A percentile compares a stretch with the other conserved stretches of the same genome.
Evolutionary conservation across 352 stramenopile species (phyloP).

Genomic region (Phytophthora megakarya): DNA sequence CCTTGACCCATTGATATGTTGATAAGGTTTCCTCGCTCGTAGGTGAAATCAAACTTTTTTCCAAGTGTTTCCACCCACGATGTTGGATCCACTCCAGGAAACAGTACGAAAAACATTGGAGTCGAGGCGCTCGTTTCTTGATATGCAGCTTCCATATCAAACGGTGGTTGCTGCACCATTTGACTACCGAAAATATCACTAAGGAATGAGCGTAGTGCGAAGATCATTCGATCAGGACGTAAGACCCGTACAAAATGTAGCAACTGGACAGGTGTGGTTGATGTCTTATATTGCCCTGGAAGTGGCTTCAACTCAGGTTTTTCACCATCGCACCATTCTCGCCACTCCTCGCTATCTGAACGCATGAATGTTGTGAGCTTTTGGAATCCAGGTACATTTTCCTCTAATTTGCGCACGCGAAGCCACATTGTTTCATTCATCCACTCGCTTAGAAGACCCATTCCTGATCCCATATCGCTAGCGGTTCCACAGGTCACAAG

Average conservation of each 20-base stretch:
- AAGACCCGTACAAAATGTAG: conserved; percentile 84
- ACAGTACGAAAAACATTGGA: conserved; percentile 93
- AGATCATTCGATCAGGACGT: conserved; percentile 83
- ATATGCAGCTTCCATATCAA: conserved; percentile 87
- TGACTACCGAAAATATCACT: conserved; percentile 54
- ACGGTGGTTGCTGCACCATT: conserved; percentile 86
- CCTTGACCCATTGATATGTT: conserved; percentile 92
- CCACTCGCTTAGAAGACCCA: conserved; percentile 94
- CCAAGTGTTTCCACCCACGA: conserved; percentile 86
- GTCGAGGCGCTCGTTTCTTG: conserved; percentile 90
- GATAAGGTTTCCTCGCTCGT: conserved; percentile 73
- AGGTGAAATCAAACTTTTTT: conserved; percentile 82
- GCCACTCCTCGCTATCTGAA: conserved; percentile 95
- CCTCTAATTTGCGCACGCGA: conserved; percentile 91
- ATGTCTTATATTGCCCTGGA: conserved; percentile 83
- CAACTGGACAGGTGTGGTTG: conserved; percentile 53
- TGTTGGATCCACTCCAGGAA: conserved; percentile 90
- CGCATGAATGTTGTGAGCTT: conserved; percentile 95
- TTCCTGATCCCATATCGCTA: conserved; percentile 56
- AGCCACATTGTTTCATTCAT: conserved; percentile 89
- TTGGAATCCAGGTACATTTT: conserved; percentile 82
- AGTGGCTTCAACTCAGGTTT: conserved; percentile 89
- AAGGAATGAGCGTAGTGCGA: conserved; percentile 71
- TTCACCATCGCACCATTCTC: conserved; percentile 93
- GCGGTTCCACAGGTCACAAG: conserved; percentile 66